phyloP scores from a whole-genome alignment of 1,284 basidiomycete species.

The Anthracocystis setariae region DNA sequence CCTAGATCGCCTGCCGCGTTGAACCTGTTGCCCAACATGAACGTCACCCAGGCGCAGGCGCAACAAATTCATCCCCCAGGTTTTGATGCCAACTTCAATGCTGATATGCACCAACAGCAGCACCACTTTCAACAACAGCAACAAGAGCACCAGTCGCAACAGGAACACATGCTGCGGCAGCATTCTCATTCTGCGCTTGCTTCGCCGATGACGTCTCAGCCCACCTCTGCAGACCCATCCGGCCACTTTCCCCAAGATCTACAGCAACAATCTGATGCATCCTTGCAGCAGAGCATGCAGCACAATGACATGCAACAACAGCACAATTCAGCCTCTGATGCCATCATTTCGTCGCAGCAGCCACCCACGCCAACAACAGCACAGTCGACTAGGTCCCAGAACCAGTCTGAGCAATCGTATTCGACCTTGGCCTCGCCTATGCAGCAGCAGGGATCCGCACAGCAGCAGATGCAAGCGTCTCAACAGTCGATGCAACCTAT shows the following conservation, averaged over 20 bases:
- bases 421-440: slow-evolving; percentile 29
- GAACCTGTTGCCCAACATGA: slow-evolving; percentile 22
- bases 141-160: slow-evolving; percentile 10
- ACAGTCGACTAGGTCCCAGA: slow-evolving; percentile 20
- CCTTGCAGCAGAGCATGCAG: slow-evolving; percentile 11
- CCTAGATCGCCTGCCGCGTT: slow-evolving; percentile 38
- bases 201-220: slow-evolving; percentile 25
- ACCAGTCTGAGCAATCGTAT: slow-evolving; percentile 18
- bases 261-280: neutral
- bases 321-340: neutral
- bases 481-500: slow-evolving; percentile 17
- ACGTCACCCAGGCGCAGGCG: slow-evolving; percentile 14
- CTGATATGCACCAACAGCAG: slow-evolving; percentile 29
- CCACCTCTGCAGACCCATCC: slow-evolving; percentile 1
- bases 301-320: slow-evolving; percentile 19
- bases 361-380: slow-evolving; percentile 18
- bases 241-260: slow-evolving; percentile 8
- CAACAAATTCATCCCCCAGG: slow-evolving; percentile 29
- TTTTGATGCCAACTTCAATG: slow-evolving; percentile 11
- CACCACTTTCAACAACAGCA: slow-evolving; percentile 30
- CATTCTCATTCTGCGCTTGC: slow-evolving; percentile 11
- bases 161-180: slow-evolving; percentile 24
- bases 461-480: slow-evolving; percentile 19
- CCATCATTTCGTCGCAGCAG: neutral
- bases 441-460: slow-evolving; percentile 23